Conservation (phyloP, 2,329 filamentous ascomycete species). For the Penicillium palitans region DNA sequence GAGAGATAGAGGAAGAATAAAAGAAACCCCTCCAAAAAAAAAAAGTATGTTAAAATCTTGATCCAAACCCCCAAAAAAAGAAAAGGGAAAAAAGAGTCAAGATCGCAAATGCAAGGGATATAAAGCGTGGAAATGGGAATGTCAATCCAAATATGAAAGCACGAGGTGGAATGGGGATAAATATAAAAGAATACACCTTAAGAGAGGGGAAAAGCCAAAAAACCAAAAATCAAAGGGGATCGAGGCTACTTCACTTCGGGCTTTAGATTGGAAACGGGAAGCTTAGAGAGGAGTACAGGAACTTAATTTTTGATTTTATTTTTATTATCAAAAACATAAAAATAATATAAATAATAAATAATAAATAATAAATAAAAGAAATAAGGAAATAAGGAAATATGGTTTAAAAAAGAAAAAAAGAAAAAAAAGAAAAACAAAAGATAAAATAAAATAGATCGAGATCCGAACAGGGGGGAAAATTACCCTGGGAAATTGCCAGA, state of each 20-base stretch:
- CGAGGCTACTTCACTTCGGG: slow-evolving; percentile 27
- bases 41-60: neutral
- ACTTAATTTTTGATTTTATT: slow-evolving; percentile 2
- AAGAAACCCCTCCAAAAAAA: slow-evolving; percentile 5
- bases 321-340: neutral
- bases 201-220: slow-evolving; percentile 11
- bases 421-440: neutral
- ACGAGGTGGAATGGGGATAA: slow-evolving; percentile 19
- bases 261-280: slow-evolving; percentile 24
- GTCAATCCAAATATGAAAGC: slow-evolving; percentile 27
- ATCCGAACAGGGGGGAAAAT: slow-evolving; percentile 12
- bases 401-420: neutral
- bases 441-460: slow-evolving; percentile 10
- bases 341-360: too few species aligned
- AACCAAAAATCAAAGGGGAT: slow-evolving; percentile 18
- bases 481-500: slow-evolving; percentile 15
- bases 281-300: slow-evolving; percentile 15
- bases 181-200: slow-evolving; percentile 15
- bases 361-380: neutral
- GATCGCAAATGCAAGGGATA: slow-evolving; percentile 31
- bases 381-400: neutral
- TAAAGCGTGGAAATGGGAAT: slow-evolving; percentile 34
- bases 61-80: slow-evolving; percentile 1
- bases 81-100: slow-evolving; percentile 10
- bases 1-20: slow-evolving; percentile 1